Percentiles rank a stretch among this genome's conserved stretches.
Evolutionary conservation across 805 yeast genomes (phyloP).

Genomic region (Wickerhamiella galacta): DNA sequence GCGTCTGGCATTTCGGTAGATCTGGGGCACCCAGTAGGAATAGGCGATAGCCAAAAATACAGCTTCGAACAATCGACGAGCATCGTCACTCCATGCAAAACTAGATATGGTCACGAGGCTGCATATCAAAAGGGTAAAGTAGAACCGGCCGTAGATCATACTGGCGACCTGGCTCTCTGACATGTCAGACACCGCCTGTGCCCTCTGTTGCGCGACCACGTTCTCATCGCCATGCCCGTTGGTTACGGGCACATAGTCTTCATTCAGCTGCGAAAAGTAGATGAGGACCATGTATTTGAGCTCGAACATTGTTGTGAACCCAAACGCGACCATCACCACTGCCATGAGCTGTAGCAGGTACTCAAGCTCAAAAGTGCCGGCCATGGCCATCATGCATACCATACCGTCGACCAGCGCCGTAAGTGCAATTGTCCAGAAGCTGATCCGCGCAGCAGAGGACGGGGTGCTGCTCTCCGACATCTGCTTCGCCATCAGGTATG

Average conservation of each 20-base stretch:
- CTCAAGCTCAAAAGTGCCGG: slow-evolving; percentile 38
- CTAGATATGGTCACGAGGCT: slow-evolving; percentile 43
- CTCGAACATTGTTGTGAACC: slow-evolving; percentile 58
- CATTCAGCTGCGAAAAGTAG: slow-evolving; percentile 41
- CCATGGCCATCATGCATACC: slow-evolving; percentile 41
- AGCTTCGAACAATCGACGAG: slow-evolving; percentile 40
- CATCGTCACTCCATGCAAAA: slow-evolving; percentile 49
- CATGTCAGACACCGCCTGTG: no score
- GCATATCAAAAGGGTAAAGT: slow-evolving; percentile 35
- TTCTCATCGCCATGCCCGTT: no score
- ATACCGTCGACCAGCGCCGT: slow-evolving; percentile 57
- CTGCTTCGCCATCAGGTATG: slow-evolving; percentile 45
- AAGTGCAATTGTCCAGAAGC: slow-evolving; percentile 43
- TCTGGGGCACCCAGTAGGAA: slow-evolving; percentile 82
- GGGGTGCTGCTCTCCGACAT: slow-evolving; percentile 63
- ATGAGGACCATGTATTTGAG: slow-evolving; percentile 55
- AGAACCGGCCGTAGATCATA: slow-evolving; percentile 32
- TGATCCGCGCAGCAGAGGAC: slow-evolving; percentile 56
- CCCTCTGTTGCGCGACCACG: no score
- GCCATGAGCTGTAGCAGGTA: slow-evolving; percentile 53
- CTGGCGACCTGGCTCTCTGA: slow-evolving; percentile 35
- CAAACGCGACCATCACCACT: slow-evolving; percentile 50
- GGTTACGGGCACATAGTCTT: slow-evolving; percentile 5
- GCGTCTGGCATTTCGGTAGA: slow-evolving; percentile 54
- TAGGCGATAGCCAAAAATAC: slow-evolving; percentile 34